A percentile compares a stretch with the other conserved stretches of the same genome.
Evolutionary conservation across 306 rosid genomes (phyloP).

Genomic region (Hylodesmum podocarpum): DNA sequence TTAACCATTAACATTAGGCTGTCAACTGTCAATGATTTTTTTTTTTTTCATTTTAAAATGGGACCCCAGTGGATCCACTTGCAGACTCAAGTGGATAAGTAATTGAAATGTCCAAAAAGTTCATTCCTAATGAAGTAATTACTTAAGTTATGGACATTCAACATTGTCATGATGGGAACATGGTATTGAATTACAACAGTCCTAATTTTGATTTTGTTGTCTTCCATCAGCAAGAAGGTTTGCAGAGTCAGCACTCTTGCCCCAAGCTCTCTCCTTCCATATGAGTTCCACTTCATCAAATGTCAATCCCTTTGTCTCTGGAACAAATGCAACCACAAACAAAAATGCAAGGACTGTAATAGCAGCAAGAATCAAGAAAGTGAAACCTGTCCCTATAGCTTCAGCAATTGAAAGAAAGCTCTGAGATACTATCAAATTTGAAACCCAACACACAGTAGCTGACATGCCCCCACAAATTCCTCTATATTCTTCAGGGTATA

Average conservation of each 20-base stretch:
- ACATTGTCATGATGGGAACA: too few species aligned
- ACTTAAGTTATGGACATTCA: too few species aligned
- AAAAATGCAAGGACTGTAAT: slow-evolving; percentile 53
- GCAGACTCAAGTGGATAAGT: too few species aligned
- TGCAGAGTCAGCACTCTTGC: slow-evolving; percentile 37
- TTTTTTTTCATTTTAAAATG: too few species aligned
- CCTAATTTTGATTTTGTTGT: background rate
- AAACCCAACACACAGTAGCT: slow-evolving; percentile 84
- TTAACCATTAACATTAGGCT: too few species aligned
- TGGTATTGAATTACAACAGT: too few species aligned
- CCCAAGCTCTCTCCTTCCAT: slow-evolving; percentile 85
- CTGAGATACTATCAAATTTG: slow-evolving; percentile 69
- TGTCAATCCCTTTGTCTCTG: slow-evolving; percentile 81
- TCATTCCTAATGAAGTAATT: background rate
- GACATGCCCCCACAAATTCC: slow-evolving; percentile 90
- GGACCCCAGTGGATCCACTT: too few species aligned
- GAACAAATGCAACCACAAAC: slow-evolving; percentile 56
- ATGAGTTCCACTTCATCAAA: slow-evolving; percentile 79
- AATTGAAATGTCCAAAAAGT: background rate
- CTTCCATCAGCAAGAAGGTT: slow-evolving; percentile 48
- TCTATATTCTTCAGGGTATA: slow-evolving; percentile 78
- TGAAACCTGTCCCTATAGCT: slow-evolving; percentile 55
- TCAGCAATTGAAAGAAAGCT: slow-evolving; percentile 67
- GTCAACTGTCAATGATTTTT: too few species aligned
- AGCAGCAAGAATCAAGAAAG: slow-evolving; percentile 66